Evolutionary conservation across 257 asterid genomes (phyloP), one percentile per base, ranked within the genome.

Genomic region (Salvia hispanica): DNA sequence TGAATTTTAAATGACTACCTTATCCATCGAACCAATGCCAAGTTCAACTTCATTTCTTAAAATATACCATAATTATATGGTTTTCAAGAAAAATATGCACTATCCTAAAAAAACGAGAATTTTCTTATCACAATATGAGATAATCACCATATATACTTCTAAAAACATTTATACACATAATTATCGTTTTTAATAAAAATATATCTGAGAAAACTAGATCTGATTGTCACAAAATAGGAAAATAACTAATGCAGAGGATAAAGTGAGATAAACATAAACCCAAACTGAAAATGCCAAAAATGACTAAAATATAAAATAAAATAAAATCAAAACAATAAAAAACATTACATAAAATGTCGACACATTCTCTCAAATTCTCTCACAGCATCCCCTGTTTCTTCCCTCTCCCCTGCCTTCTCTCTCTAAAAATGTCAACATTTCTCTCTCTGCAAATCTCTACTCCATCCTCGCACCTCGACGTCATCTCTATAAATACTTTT

Each of bases 361-460:
- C 90, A 86, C 82, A 65, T 13, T 66, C 53, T 14, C 46, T 58
- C 61, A 4, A 77, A 31, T 67, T 79, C 65, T 52, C 72, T 62
- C 25, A 3, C 54, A 6, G 44, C 50, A 6, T 58, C 50, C 6
- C 4, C 46, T 44, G 14, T 37, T 72, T 61, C 72, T 13, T 44
- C 44, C 18, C 64, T 48, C 25, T 51, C 18, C 59, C 4, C 61
- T 1, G 61, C 13, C 6, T 55, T 55, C 61, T 60, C 53, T 34
- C 75, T 42, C 31, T 62, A 60, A 62, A 48, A 63, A 81, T 86
- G 89, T 76, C 92, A 84, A 81, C 92, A 85, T 78, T 8, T 44
- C 18, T 44, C 61, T 40, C 70, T 70, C 64, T 66, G 31, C 31
- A 25, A 25, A 25, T 25, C 67, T 36, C 18, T 58, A 25, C 39